Percentiles rank a stretch among this genome's conserved stretches.
These are phyloP conservation scores for Naganishia vishniacii DNA, from an alignment of 768 basidiomycete genomes.

Conservation along the genomic window DNA sequence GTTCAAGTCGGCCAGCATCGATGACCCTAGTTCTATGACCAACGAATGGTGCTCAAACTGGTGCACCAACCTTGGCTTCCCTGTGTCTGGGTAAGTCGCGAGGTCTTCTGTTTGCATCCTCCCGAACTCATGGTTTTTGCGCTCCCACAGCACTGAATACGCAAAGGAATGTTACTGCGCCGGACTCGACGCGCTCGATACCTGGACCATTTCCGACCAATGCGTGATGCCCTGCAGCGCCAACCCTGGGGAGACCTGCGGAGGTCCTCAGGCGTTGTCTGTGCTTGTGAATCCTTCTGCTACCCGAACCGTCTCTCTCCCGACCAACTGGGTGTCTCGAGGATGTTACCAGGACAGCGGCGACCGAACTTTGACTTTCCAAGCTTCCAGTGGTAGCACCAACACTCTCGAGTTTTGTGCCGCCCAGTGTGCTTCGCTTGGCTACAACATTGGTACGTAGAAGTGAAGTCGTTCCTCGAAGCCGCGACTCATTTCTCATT, in stretches of 20 bases:
- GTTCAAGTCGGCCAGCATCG: slow-evolving; percentile 15
- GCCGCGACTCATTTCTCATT: too few relatives aligned
- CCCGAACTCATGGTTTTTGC: too few relatives aligned
- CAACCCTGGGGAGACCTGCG: neutral
- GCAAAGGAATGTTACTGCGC: slow-evolving; percentile 21
- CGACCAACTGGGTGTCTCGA: neutral
- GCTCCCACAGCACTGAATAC: slow-evolving; percentile 2
- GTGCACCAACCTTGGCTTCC: slow-evolving; percentile 3
- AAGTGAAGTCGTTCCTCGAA: too few relatives aligned
- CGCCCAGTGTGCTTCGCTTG: slow-evolving; percentile 5
- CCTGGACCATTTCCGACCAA: slow-evolving; percentile 4
- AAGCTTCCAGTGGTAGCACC: slow-evolving; percentile 2
- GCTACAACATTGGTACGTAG: slow-evolving; percentile 2
- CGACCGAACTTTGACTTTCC: slow-evolving; percentile 6
- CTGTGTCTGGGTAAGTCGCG: neutral
- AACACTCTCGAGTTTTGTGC: slow-evolving; percentile 5
- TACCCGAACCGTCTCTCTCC: slow-evolving; percentile 5
- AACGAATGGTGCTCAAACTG: slow-evolving; percentile 9
- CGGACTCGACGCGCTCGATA: neutral
- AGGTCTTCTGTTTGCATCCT: too few relatives aligned
- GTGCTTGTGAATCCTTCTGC: neutral
- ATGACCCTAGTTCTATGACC: neutral
- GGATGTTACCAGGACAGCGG: slow-evolving; percentile 16
- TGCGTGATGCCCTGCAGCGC: slow-evolving; percentile 15
- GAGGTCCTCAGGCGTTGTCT: neutral